These are phyloP conservation scores for Hansenula lynferdii DNA, from an alignment of 1,139 yeast species.

Conservation along the genomic window DNA sequence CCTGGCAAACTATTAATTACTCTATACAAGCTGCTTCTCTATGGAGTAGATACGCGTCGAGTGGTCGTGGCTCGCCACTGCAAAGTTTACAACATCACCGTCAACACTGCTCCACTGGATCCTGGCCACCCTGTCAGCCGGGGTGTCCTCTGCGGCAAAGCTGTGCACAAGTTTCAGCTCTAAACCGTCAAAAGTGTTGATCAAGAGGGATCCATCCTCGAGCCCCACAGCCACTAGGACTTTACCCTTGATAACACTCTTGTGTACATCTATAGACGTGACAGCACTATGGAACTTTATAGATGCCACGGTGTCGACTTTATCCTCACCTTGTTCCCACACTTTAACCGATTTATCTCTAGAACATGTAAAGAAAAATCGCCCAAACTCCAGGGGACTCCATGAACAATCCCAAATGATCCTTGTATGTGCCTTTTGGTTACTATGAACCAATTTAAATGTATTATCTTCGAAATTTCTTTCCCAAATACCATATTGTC, in stretches of 20 bases:
- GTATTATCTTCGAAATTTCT: slow-evolving; percentile 37
- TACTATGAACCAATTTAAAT: slow-evolving; percentile 38
- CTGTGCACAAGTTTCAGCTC: slow-evolving; percentile 26
- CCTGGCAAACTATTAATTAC: too few species aligned
- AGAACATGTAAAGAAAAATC: slow-evolving; percentile 72
- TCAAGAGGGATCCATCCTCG: slow-evolving; percentile 54
- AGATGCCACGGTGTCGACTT: slow-evolving; percentile 24
- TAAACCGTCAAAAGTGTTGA: slow-evolving; percentile 26
- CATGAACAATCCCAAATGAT: slow-evolving; percentile 96
- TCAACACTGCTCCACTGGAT: slow-evolving; percentile 45
- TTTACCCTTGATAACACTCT: slow-evolving; percentile 23
- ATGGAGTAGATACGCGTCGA: slow-evolving; percentile 55
- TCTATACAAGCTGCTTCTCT: slow-evolving; percentile 1
- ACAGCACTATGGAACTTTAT: slow-evolving; percentile 51
- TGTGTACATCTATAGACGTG: slow-evolving; percentile 64
- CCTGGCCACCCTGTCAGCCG: slow-evolving; percentile 57
- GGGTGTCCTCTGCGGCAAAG: slow-evolving; percentile 39
- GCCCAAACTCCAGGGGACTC: slow-evolving; percentile 44
- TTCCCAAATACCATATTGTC: slow-evolving; percentile 78
- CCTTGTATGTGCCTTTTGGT: slow-evolving; percentile 78
- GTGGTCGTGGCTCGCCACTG: slow-evolving; percentile 65
- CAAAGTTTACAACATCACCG: slow-evolving; percentile 35
- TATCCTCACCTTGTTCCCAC: slow-evolving; percentile 42
- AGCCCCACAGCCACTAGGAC: slow-evolving; percentile 60
- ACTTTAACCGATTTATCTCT: slow-evolving; percentile 77